Conservation (phyloP, 495 filamentous ascomycete species). For the Sphaerosporella brunnea region DNA sequence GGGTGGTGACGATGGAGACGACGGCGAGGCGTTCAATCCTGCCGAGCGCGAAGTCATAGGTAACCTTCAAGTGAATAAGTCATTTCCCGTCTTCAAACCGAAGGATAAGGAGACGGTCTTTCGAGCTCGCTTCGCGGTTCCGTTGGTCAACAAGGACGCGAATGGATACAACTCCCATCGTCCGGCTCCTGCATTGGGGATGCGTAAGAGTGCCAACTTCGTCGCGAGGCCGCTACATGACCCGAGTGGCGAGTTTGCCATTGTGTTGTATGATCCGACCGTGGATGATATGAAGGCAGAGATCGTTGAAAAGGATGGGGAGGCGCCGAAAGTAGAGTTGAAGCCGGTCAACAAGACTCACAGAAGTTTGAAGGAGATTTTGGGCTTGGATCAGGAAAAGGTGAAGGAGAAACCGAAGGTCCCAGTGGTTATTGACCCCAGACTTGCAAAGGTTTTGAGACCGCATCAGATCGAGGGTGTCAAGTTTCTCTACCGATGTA, state of each 20-base stretch:
- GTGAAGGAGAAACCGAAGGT: conserved; percentile 70
- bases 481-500: conserved; percentile 89
- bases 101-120: conserved; percentile 78
- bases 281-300: conserved; percentile 57
- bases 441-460: conserved; percentile 72
- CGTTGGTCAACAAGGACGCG: conserved; percentile 62
- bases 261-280: conserved; percentile 90
- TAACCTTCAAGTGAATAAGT: conserved; percentile 67
- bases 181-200: conserved; percentile 67
- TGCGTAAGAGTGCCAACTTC: conserved; percentile 69
- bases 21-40: conserved; percentile 50
- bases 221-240: conserved; percentile 86
- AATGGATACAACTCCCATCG: conserved; percentile 56
- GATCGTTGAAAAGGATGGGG: conserved; percentile 34
- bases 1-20: conserved; percentile 50
- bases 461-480: conserved; percentile 98
- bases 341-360: conserved; percentile 41
- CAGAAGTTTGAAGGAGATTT: conserved; percentile 86
- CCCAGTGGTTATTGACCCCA: conserved; percentile 91
- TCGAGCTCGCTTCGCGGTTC: conserved; percentile 65
- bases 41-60: conserved; percentile 62
- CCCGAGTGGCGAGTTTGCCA: conserved; percentile 86
- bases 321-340: conserved; percentile 32
- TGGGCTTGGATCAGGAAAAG: conserved; percentile 64
- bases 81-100: conserved; percentile 68